A percentile compares a stretch with the other conserved stretches of the same genome.
Evolutionary conservation across 1,284 basidiomycete species (phyloP).

Genomic region (Trametes hirsuta): DNA sequence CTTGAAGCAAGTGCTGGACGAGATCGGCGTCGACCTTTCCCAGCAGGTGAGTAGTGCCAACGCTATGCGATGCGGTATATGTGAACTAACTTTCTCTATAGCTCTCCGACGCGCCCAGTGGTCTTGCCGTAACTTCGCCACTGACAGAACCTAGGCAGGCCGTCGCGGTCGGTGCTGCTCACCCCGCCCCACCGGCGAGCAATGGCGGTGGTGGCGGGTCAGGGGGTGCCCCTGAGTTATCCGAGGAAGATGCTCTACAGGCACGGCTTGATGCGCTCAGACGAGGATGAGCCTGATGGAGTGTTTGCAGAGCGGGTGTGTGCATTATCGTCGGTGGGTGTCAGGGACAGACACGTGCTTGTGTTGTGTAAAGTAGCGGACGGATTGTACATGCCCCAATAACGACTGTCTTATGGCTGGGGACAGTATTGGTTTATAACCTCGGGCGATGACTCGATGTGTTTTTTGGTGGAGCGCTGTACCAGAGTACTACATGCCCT

Average conservation of each 20-base stretch:
- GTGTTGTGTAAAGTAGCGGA: constrained; percentile 14
- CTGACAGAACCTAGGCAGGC: constrained; percentile 70
- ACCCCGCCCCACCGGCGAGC: constrained; percentile 38
- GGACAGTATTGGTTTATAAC: constrained; percentile 45
- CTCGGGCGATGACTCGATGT: too few species aligned
- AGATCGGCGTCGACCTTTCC: constrained; percentile 92
- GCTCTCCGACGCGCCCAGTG: constrained; percentile 85
- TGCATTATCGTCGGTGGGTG: too few species aligned
- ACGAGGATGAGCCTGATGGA: constrained; percentile 20
- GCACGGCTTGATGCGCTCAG: constrained; percentile 32
- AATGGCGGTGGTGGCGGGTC: constrained; percentile 35
- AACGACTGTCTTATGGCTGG: constrained; percentile 45
- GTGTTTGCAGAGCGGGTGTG: too few species aligned
- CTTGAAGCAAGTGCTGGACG: constrained; percentile 94
- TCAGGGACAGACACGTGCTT: too few species aligned
- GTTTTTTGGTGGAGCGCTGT: too few species aligned
- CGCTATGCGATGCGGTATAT: neutral
- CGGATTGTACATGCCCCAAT: constrained; percentile 12
- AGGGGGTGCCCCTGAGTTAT: constrained; percentile 49
- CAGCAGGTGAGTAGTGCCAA: constrained; percentile 64
- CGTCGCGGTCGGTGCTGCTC: constrained; percentile 76
- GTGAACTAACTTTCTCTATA: constrained; percentile 35
- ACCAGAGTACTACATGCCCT: too few species aligned
- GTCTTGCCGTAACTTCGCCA: constrained; percentile 65
- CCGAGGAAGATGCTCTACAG: constrained; percentile 71